These are phyloP conservation scores for Fragaria vesca DNA, from an alignment of 306 rosid genomes.

Conservation along the genomic window DNA sequence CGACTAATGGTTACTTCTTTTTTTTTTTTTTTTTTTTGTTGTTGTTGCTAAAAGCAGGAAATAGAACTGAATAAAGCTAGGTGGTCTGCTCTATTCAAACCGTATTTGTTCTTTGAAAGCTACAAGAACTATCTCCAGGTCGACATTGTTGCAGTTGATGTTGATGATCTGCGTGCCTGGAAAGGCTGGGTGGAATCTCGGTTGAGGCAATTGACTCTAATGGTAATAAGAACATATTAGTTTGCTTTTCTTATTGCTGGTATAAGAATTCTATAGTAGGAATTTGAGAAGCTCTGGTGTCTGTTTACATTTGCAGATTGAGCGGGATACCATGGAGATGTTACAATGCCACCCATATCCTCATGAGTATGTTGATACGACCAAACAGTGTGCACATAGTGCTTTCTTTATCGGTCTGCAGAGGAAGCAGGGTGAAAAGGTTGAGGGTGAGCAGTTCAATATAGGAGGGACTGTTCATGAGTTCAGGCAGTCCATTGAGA, in stretches of 20 bases:
- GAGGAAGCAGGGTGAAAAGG: slow-evolving; percentile 72
- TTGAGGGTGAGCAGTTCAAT: slow-evolving; percentile 87
- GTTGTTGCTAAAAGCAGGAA: slow-evolving; percentile 44
- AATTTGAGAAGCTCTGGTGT: slow-evolving; percentile 5
- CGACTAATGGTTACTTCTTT: not conserved
- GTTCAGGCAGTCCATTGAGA: slow-evolving; percentile 74
- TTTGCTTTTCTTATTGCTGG: not conserved
- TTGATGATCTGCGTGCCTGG: slow-evolving; percentile 78
- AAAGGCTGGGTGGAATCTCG: slow-evolving; percentile 98
- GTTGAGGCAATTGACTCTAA: slow-evolving; percentile 69
- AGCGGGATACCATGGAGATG: slow-evolving; percentile 82
- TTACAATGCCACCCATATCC: slow-evolving; percentile 97
- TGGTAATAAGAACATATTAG: slow-evolving; percentile 36
- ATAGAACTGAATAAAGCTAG: slow-evolving; percentile 72
- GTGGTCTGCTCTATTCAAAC: slow-evolving; percentile 80
- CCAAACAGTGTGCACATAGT: slow-evolving; percentile 77
- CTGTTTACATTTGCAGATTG: slow-evolving; percentile 60
- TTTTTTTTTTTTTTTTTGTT: not conserved
- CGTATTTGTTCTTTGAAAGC: slow-evolving; percentile 72
- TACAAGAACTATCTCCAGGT: slow-evolving; percentile 89
- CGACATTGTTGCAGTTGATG: slow-evolving; percentile 70
- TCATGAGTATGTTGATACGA: slow-evolving; percentile 56
- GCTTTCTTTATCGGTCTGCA: slow-evolving; percentile 94
- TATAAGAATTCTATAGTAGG: not conserved
- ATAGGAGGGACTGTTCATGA: slow-evolving; percentile 89